phyloP scores from a whole-genome alignment of 176 grass and related monocot species.

The Musa acuminata region DNA sequence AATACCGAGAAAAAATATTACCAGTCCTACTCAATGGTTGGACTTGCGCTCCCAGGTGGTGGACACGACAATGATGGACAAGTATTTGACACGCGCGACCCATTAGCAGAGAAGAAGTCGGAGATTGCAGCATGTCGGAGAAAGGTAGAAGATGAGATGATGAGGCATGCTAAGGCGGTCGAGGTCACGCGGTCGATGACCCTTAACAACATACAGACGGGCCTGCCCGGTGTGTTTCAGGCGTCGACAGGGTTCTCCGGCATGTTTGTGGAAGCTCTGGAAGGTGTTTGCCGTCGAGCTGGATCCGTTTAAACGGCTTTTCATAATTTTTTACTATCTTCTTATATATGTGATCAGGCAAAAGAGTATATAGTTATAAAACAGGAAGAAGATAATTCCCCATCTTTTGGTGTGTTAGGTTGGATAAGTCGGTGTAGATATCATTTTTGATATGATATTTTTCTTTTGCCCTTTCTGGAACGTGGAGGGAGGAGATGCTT shows the following conservation, averaged over 20 bases:
- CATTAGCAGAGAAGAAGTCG: constrained; percentile 18
- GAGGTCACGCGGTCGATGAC: constrained; percentile 21
- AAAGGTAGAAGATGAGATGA: constrained; percentile 21
- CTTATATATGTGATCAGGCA: no score
- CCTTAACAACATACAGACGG: constrained; percentile 47
- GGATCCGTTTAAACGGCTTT: no score
- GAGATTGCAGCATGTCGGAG: constrained; percentile 9
- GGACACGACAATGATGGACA: constrained; percentile 2
- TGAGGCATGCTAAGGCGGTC: constrained; percentile 11
- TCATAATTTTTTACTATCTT: no score
- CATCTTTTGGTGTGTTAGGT: no score
- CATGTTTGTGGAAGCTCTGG: constrained; percentile 9
- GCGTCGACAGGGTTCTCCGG: constrained; percentile 9
- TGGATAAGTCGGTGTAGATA: constrained; percentile 17
- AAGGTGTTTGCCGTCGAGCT: no score
- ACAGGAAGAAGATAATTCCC: no score
- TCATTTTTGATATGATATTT: no score
- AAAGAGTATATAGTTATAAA: no score
- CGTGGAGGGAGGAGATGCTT: constrained; percentile 22
- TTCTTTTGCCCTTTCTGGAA: constrained; percentile 22
- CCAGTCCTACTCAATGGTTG: constrained; percentile 91
- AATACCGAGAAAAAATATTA: constrained; percentile 96
- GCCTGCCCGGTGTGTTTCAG: constrained; percentile 86
- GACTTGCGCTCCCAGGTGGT: constrained; percentile 33
- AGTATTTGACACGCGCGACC: constrained; percentile 11